These are phyloP conservation scores for Paramecium bursaria DNA, from an alignment of 73 alveolate species.

Conservation along the genomic window DNA sequence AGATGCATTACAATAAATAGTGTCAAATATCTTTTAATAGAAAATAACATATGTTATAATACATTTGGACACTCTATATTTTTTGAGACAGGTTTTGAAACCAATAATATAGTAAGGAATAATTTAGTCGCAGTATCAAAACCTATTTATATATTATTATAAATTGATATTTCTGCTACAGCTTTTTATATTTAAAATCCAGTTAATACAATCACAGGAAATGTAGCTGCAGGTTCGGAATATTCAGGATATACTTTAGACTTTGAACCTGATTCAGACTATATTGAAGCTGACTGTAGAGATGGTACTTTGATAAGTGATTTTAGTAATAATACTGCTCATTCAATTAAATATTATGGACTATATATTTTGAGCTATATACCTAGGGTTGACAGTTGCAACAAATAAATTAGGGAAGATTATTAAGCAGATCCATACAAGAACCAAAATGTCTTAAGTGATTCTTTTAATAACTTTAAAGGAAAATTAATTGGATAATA, in stretches of 20 bases:
- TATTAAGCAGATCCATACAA: neutral
- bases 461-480: constrained; percentile 11
- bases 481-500: constrained; percentile 66
- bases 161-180: constrained; percentile 84
- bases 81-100: constrained; percentile 85
- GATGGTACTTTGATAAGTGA: constrained; percentile 72
- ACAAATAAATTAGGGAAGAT: constrained; percentile 2
- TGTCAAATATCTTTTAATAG: constrained; percentile 74
- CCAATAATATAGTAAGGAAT: constrained; percentile 69
- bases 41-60: constrained; percentile 74
- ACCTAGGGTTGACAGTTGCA: constrained; percentile 57
- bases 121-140: constrained; percentile 71
- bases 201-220: constrained; percentile 70
- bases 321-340: constrained; percentile 81
- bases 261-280: constrained; percentile 70
- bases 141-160: constrained; percentile 70
- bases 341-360: constrained; percentile 82
- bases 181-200: constrained; percentile 86
- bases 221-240: constrained; percentile 86
- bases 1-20: too few species aligned
- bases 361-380: constrained; percentile 78
- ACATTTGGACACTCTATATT: constrained; percentile 84
- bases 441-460: constrained; percentile 27
- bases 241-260: constrained; percentile 83
- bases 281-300: constrained; percentile 77